Evolutionary conservation across 2,329 filamentous ascomycete genomes (phyloP), one percentile per base, ranked within the genome.

Genomic region (Mariannaea elegans): DNA sequence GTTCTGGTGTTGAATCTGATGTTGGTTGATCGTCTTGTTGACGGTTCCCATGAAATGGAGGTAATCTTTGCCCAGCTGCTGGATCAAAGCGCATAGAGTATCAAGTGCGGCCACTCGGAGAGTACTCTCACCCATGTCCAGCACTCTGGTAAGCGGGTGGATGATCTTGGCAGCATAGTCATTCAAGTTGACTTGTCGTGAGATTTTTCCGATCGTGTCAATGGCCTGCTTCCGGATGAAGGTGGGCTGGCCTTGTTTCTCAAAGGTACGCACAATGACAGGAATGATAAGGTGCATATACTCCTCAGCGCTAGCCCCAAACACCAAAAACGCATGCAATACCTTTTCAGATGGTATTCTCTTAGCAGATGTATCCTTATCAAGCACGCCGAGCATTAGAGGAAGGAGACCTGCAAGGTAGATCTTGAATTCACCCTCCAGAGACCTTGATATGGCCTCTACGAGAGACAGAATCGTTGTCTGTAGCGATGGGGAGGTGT

Each of bases 241-340:
- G 1, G 86, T 81, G 7, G 93, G 93, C 64, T 96, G 92, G 10
- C 90, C 89, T 29, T 90, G 87, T 72, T 93, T 96, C 74, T 99
- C 94, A 71, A 99, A 98, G 47, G 97, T 91, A 42, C 91, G 89
- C 8, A 99, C 94, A 71, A 99, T 93, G 32, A 97, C 93, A 0
- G 95, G 95, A 50, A 99, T 92, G 66, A 99, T 98, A 51, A 99
- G 83, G 74, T 99, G 95, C 95, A 99, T 99, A 75, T 99, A 99
- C 75, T 99, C 95, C 74, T 99, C 95, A 10, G 91, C 92, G 71
- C 94, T 98, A 0, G 94, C 90, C 1, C 96, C 96, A 73, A 99
- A 99, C 1, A 99, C 92, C 24, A 99, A 80, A 76, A 99, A 97
- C 0, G 94, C 94, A 73, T 98, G 95, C 21, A 99, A 82, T 4